These are phyloP conservation scores for Candida taoyuanica DNA, from an alignment of 805 yeast genomes.

Conservation along the genomic window DNA sequence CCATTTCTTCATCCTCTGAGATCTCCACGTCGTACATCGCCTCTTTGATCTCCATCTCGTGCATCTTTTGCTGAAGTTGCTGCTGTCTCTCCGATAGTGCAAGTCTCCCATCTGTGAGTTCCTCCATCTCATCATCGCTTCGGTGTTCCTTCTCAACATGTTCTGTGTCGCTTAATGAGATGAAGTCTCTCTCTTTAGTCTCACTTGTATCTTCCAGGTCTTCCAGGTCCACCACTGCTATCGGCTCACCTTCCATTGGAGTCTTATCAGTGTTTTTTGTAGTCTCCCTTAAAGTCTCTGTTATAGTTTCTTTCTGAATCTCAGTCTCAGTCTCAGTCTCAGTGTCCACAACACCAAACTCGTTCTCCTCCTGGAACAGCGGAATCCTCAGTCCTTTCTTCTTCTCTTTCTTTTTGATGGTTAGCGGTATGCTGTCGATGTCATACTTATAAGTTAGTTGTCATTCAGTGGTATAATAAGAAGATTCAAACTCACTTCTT, in stretches of 20 bases:
- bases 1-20: conserved; percentile 21
- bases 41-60: conserved; percentile 31
- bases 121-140: neutral
- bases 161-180: conserved; percentile 19
- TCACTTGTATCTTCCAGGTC: neutral
- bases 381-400: conserved; percentile 4
- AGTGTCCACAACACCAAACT: neutral
- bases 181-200: conserved; percentile 1
- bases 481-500: too few relatives aligned
- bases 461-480: too few relatives aligned
- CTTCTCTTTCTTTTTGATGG: conserved; percentile 5
- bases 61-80: conserved; percentile 23
- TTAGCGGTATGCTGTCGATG: conserved; percentile 1
- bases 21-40: conserved; percentile 30
- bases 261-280: neutral
- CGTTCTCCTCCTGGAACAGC: conserved; percentile 4
- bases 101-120: conserved; percentile 23
- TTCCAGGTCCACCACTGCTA: neutral
- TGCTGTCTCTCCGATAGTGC: conserved; percentile 28
- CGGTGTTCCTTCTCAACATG: conserved; percentile 3
- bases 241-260: neutral
- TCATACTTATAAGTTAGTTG: neutral
- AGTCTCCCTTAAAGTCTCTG: too few relatives aligned
- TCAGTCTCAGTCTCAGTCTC: too few relatives aligned
- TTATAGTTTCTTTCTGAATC: too few relatives aligned